Percentiles rank a stretch among this genome's conserved stretches.
Conservation (phyloP, 2,329 filamentous ascomycete species). For the Aspergillus quadricinctus region DNA sequence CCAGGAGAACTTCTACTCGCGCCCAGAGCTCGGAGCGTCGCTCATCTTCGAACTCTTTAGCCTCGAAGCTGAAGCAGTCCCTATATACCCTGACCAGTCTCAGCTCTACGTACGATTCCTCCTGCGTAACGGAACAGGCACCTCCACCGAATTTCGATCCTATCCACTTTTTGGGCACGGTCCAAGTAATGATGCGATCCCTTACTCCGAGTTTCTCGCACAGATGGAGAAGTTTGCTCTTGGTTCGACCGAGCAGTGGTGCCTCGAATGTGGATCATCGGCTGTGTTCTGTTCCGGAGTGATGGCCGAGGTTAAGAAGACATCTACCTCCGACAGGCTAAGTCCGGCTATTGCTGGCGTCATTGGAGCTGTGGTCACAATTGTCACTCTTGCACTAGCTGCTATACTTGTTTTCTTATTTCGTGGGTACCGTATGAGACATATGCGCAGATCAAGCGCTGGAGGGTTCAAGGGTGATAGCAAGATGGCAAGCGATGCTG, state of each 20-base stretch:
- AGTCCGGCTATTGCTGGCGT: slow-evolving; percentile 49
- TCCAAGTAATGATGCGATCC: slow-evolving; percentile 44
- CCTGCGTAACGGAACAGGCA: slow-evolving; percentile 53
- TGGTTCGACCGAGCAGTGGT: slow-evolving; percentile 49
- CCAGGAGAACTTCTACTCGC: slow-evolving; percentile 44
- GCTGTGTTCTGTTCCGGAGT: slow-evolving; percentile 50
- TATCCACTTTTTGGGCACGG: slow-evolving; percentile 51
- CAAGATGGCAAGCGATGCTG: slow-evolving; percentile 53
- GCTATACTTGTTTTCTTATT: slow-evolving; percentile 40
- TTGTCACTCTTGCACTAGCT: slow-evolving; percentile 43
- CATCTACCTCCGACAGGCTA: slow-evolving; percentile 19
- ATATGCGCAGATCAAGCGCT: slow-evolving; percentile 36
- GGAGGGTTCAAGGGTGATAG: slow-evolving; percentile 54
- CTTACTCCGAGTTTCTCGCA: slow-evolving; percentile 48
- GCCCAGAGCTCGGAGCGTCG: slow-evolving; percentile 47
- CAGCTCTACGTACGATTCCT: slow-evolving; percentile 54
- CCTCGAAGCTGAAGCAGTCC: slow-evolving; percentile 27
- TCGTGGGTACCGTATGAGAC: slow-evolving; percentile 45
- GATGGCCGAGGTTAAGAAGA: slow-evolving; percentile 13
- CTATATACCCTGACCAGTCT: slow-evolving; percentile 36
- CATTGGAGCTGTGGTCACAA: slow-evolving; percentile 52
- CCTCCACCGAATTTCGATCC: slow-evolving; percentile 25
- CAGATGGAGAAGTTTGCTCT: slow-evolving; percentile 44
- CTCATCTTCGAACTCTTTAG: slow-evolving; percentile 52
- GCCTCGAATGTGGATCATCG: slow-evolving; percentile 43